Evolutionary conservation across 805 yeast species (phyloP).

Genomic region (Teunomyces atbi): DNA sequence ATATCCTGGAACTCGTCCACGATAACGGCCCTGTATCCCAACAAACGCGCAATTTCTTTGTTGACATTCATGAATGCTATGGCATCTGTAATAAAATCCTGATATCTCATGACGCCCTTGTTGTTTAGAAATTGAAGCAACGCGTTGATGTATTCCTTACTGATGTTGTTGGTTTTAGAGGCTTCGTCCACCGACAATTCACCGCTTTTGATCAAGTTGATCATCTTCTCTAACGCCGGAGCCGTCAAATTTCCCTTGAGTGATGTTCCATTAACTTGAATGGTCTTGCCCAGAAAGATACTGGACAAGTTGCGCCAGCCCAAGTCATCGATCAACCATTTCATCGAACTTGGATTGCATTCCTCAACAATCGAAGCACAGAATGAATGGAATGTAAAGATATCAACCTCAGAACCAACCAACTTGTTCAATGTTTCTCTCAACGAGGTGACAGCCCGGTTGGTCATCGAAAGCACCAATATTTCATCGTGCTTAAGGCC

Average conservation of each 20-base stretch:
- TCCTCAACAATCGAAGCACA: conserved; percentile 50
- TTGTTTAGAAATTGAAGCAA: conserved; percentile 28
- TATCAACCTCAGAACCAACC: conserved; percentile 36
- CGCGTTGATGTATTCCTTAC: conserved; percentile 24
- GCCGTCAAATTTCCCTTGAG: conserved; percentile 24
- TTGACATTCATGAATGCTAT: conserved; percentile 21
- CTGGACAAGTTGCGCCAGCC: conserved; percentile 45
- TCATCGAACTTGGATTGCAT: conserved; percentile 20
- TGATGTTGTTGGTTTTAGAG: conserved; percentile 20
- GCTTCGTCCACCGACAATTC: conserved; percentile 20
- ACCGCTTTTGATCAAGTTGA: conserved; percentile 23
- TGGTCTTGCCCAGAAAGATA: conserved; percentile 35
- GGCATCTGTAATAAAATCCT: conserved; percentile 35
- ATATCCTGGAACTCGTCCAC: conserved; percentile 79
- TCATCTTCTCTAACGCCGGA: conserved; percentile 20
- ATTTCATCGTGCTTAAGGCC: conserved; percentile 51
- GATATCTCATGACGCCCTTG: conserved; percentile 35
- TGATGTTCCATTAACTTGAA: conserved; percentile 23
- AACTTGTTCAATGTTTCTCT: conserved; percentile 24
- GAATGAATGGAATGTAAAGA: conserved; percentile 64
- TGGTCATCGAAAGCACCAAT: conserved; percentile 65
- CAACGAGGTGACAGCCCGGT: conserved; percentile 59
- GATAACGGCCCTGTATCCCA: conserved; percentile 38
- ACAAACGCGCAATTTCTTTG: conserved; percentile 20
- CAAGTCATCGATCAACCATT: conserved; percentile 49